Evolutionary conservation across 2,329 filamentous ascomycete genomes (phyloP).

Genomic region (Fusarium sp.): DNA sequence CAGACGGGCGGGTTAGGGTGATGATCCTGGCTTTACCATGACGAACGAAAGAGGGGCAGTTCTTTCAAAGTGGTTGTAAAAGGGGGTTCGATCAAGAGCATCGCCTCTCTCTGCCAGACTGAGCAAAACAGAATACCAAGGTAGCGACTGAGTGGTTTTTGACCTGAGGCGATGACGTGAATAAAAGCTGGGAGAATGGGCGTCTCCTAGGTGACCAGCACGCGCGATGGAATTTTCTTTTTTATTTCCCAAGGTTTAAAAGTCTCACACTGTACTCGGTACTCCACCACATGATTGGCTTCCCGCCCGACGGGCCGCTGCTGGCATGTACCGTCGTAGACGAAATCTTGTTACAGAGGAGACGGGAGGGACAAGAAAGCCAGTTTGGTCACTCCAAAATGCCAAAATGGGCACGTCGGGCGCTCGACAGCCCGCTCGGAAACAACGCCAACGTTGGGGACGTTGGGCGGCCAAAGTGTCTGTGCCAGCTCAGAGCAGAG

Average conservation of each 20-base stretch:
- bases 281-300: conserved; percentile 38
- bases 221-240: conserved; percentile 14
- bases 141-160: not conserved
- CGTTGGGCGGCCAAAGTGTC: conserved; percentile 29
- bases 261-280: conserved; percentile 17
- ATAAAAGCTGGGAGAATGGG: conserved; percentile 11
- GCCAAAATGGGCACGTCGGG: conserved; percentile 15
- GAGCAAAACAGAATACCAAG: not conserved
- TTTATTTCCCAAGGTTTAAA: conserved; percentile 18
- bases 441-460: conserved; percentile 29
- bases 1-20: conserved; percentile 43
- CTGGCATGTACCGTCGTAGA: conserved; percentile 31
- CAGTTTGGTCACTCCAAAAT: not conserved
- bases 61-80: conserved; percentile 28
- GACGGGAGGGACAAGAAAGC: not conserved
- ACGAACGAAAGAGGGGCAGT: conserved; percentile 36
- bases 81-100: conserved; percentile 31
- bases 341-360: conserved; percentile 21
- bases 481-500: not conserved
- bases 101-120: not conserved
- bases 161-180: conserved; percentile 27
- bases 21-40: conserved; percentile 37
- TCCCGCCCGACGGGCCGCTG: conserved; percentile 38
- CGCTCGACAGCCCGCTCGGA: conserved; percentile 21
- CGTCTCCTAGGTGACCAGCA: conserved; percentile 37